These are phyloP conservation scores for Sclerotinia glacialis DNA, from an alignment of 2,329 filamentous ascomycete genomes.

Conservation along the genomic window DNA sequence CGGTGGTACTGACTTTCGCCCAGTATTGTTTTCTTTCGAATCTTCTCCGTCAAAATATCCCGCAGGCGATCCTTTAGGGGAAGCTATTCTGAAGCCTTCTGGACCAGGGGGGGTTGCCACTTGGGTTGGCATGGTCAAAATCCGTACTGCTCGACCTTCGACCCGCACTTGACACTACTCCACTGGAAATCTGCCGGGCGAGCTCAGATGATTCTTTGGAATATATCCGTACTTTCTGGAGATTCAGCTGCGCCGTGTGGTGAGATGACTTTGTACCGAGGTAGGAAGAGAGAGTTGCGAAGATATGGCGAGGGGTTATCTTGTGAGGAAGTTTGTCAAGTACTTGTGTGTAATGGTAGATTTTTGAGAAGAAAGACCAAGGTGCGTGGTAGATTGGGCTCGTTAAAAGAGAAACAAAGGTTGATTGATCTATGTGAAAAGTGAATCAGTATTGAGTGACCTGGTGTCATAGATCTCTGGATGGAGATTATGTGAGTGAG, in stretches of 20 bases:
- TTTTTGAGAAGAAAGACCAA: not conserved
- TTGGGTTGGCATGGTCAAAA: constrained; percentile 23
- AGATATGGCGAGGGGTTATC: not conserved
- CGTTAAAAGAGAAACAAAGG: not conserved
- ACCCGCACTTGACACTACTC: constrained; percentile 13
- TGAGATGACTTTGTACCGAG: not conserved
- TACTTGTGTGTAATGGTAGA: not conserved
- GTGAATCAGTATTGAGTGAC: constrained; percentile 16
- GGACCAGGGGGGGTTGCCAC: constrained; percentile 28
- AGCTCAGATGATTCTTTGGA: constrained; percentile 1
- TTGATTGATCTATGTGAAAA: constrained; percentile 11
- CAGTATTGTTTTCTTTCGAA: constrained; percentile 31
- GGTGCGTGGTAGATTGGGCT: not conserved
- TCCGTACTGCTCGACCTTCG: constrained; percentile 11
- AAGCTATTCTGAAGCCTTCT: constrained; percentile 26
- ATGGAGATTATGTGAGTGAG: constrained; percentile 10
- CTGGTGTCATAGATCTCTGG: not conserved
- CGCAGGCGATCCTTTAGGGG: constrained; percentile 17
- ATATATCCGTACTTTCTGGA: constrained; percentile 7
- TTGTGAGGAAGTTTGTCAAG: not conserved
- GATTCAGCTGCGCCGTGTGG: not conserved
- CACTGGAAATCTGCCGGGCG: not conserved
- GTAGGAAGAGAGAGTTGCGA: not conserved
- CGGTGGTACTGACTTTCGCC: constrained; percentile 30
- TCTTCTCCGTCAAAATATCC: constrained; percentile 26